Evolutionary conservation across 441 rosid species (phyloP).

Genomic region (Capsella rubella): DNA sequence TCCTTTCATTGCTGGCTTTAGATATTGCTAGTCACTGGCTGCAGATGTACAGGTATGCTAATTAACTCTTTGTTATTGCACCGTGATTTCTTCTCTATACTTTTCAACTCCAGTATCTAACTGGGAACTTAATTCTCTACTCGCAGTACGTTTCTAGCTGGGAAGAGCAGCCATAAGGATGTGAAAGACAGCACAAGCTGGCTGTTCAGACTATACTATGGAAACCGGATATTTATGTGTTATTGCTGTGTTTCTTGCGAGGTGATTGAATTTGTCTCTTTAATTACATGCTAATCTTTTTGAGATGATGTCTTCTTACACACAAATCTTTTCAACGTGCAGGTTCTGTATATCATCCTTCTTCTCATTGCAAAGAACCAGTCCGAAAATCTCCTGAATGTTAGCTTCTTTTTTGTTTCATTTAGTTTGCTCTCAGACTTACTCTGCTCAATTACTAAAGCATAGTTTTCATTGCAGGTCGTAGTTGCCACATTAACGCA

Average conservation of each 20-base stretch:
- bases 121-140: conserved; percentile 36
- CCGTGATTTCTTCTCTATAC: neutral
- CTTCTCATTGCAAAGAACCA: conserved; percentile 75
- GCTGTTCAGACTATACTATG: conserved; percentile 94
- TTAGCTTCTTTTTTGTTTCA: conserved; percentile 44
- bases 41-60: conserved; percentile 91
- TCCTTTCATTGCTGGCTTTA: conserved; percentile 84
- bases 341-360: conserved; percentile 91
- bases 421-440: neutral
- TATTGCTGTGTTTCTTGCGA: conserved; percentile 95
- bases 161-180: conserved; percentile 94
- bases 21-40: conserved; percentile 98
- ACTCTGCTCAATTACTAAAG: conserved; percentile 15
- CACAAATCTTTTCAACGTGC: conserved; percentile 35
- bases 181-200: conserved; percentile 93
- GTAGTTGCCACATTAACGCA: conserved; percentile 52
- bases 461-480: conserved; percentile 57
- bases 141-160: conserved; percentile 82
- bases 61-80: neutral
- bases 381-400: conserved; percentile 69
- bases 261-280: conserved; percentile 51
- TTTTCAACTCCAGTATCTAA: conserved; percentile 8
- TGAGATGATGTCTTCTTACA: conserved; percentile 35
- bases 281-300: neutral
- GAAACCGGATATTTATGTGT: conserved; percentile 94